Base-by-base conservation (phyloP, 495 filamentous ascomycete species). In the Cryomyces antarcticus region DNA sequence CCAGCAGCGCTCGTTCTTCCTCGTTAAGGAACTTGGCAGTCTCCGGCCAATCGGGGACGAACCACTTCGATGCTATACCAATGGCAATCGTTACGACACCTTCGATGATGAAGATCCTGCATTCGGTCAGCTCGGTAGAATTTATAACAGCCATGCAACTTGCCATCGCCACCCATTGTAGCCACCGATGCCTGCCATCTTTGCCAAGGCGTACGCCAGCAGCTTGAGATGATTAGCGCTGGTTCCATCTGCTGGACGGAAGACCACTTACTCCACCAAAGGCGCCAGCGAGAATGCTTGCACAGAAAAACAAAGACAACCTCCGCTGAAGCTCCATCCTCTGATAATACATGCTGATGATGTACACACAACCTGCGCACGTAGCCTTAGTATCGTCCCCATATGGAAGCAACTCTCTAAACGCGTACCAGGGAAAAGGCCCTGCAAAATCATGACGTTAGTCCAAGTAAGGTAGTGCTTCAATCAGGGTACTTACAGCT, bases 251-350 rank as follows among this genome's bases (percentile, higher is more conserved):
- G 17, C 17, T 24, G 17, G 17, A 24, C 17, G 17, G 17, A 24
- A 58, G 56, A 52, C 17, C 17, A 24, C 17, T 24, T 24, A 24
- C 17, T 24, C 74, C 73, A 36, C 74, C 70, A 50, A 80, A 71
- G 13, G 70, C 71, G 28, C 76, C 74, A 11, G 70, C 70, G 7
- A 77, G 41, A 48, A 72, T 69, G 10, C 64, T 61, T 0, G 71
- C 66, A 34, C 64, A 67, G 58, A 73, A 77, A 58, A 73, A 75
- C 4, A 74, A 49, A 41, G 65, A 71, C 41, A 74, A 57, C 41
- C 76, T 63, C 54, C 67, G 61, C 52, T 72, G 73, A 36, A 73
- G 59, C 50, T 83, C 73, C 44, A 70, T 62, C 28, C 74, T 67
- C 24, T 64, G 67, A 52, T 81, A 82, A 52, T 72, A 80, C 65